Evolutionary conservation across 352 stramenopile genomes (phyloP).

Genomic region (Detonula confervacea): DNA sequence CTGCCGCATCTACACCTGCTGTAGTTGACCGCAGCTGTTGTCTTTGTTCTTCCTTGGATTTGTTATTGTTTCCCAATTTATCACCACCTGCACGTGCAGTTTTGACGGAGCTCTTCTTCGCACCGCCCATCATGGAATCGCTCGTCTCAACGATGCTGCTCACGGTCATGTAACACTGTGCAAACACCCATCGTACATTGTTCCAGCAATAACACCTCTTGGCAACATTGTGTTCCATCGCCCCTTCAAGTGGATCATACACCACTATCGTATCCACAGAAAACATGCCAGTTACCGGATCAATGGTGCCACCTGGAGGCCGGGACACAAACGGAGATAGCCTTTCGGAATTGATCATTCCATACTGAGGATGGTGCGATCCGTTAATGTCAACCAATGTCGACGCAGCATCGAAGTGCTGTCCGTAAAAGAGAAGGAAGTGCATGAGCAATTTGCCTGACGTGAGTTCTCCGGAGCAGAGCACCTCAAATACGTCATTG

Average conservation of each 20-base stretch:
- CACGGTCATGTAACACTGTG: slow-evolving; percentile 82
- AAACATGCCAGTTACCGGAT: slow-evolving; percentile 80
- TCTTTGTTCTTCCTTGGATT: slow-evolving; percentile 16
- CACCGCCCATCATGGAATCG: too few species aligned
- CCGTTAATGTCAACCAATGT: slow-evolving; percentile 80
- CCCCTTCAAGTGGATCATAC: slow-evolving; percentile 81
- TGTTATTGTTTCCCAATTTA: slow-evolving; percentile 14
- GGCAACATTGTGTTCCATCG: slow-evolving; percentile 78
- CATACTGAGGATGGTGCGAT: slow-evolving; percentile 66
- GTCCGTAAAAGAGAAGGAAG: slow-evolving; percentile 83
- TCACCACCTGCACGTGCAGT: slow-evolving; percentile 9
- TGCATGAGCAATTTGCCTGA: slow-evolving; percentile 84
- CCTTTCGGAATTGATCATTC: slow-evolving; percentile 25
- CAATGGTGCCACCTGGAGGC: slow-evolving; percentile 63
- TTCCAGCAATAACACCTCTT: slow-evolving; percentile 83
- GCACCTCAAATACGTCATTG: slow-evolving; percentile 84
- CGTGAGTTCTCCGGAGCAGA: slow-evolving; percentile 81
- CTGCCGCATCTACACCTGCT: slow-evolving; percentile 33
- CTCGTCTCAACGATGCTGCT: slow-evolving; percentile 73
- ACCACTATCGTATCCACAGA: slow-evolving; percentile 83
- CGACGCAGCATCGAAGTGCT: slow-evolving; percentile 79
- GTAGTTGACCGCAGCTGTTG: slow-evolving; percentile 14
- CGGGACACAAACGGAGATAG: slow-evolving; percentile 69
- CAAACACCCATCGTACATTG: slow-evolving; percentile 82
- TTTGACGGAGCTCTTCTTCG: too few species aligned